These are phyloP conservation scores for Amanita muscaria DNA, from an alignment of 768 basidiomycete species.

Conservation along the genomic window DNA sequence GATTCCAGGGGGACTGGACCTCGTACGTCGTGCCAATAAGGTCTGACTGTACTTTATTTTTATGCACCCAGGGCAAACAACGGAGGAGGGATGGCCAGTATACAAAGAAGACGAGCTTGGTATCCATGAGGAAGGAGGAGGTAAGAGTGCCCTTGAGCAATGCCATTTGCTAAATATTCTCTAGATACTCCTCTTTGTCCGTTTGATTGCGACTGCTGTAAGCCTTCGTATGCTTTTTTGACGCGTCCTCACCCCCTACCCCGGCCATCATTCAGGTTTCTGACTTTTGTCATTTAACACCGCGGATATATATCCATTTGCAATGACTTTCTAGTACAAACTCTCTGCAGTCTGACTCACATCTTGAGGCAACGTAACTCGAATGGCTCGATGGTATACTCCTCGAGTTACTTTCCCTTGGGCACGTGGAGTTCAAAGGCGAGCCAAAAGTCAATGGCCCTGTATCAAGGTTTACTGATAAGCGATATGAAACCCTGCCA, in stretches of 20 bases:
- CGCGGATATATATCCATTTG: no score
- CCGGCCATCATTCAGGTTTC: constrained; percentile 12
- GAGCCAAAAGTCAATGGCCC: no score
- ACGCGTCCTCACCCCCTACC: background rate
- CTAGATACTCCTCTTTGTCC: constrained; percentile 79
- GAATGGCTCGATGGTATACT: no score
- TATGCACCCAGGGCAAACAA: constrained; percentile 60
- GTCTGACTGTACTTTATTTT: constrained; percentile 10
- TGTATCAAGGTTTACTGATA: no score
- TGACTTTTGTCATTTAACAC: no score
- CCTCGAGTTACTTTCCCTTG: no score
- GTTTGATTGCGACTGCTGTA: constrained; percentile 86
- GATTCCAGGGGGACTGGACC: constrained; percentile 70
- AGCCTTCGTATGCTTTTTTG: constrained; percentile 21
- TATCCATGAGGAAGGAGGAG: constrained; percentile 59
- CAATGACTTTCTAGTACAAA: no score
- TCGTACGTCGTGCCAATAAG: constrained; percentile 38
- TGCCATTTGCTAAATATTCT: constrained; percentile 16
- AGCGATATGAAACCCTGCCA: no score
- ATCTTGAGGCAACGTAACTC: no score
- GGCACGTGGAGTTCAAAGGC: no score
- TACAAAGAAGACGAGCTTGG: constrained; percentile 82
- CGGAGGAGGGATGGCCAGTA: constrained; percentile 71
- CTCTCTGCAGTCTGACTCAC: no score
- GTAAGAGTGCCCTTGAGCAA: constrained; percentile 31